Evolutionary conservation across 257 asterid genomes (phyloP), one percentile per base, ranked within the genome.

Genomic region (Echium plantagineum): DNA sequence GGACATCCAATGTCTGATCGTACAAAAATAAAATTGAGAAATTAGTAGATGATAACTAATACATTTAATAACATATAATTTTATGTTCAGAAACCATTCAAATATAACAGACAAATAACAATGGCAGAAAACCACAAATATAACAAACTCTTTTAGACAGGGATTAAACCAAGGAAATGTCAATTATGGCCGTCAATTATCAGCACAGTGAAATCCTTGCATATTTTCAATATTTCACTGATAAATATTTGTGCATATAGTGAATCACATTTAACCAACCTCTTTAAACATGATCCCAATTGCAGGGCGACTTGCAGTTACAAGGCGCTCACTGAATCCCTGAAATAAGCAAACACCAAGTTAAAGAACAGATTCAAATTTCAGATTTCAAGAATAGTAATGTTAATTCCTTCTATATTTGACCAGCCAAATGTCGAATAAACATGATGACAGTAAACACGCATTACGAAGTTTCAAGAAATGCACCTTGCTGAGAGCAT

Each of bases 291-390:
- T 84, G 42, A 76, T 81, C 60, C 96, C 97, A 30, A 93, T 83
- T 71, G 80, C 91, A 59, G 96, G 97, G 64, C 96, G 96, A 68
- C 87, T 82, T 19, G 90, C 86, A 54, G 89, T 86, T 68, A 79
- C 94, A 65, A 93, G 97, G 53, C 95, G 94, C 78, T 85, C 91
- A 46, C 84, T 93, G 79, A 89, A 93, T 38, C 99, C 99, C 99
- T 93, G 83, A 30, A 72, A 77, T 62, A 48, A 66, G 69, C 52
- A 63, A 64, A 68, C 72, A 53, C 22, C 63, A 60, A 17, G 71
- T 30, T 58, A 9, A 32, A 52, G 21, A 35, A 59, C 6, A 58
- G 24, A 15, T 60, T 15, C n/a, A n/a, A n/a, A n/a, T n/a, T n/a
- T n/a, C 7, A 28, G 20, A 30, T 8, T 2, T 16, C 6, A 52